Evolutionary conservation across 164 flowering plant genomes (phyloP), one percentile per base, ranked within the genome.

Genomic region (Vitis rupestris): DNA sequence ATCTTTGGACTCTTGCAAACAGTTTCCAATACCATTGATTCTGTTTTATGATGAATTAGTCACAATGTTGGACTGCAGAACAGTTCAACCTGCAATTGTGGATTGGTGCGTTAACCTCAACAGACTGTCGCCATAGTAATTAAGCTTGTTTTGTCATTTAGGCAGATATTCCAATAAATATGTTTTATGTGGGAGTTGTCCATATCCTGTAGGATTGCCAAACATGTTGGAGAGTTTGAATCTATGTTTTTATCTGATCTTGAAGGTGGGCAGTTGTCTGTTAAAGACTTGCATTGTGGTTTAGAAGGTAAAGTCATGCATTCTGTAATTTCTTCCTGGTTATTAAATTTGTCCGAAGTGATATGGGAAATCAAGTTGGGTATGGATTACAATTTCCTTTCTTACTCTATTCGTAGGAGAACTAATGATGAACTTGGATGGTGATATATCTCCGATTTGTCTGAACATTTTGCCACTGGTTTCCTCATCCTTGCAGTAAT

Each of bases 341-440:
- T 37, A 37, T 37, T 6, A 37, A 3, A 37, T 3, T 0, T 37
- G 44, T 37, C 4, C 4, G 44, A 4, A 37, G 1, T 37, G 6
- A 3, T 37, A 37, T 6, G 54, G 37, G 48, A 55, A 50, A 16
- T 44, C 8, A 55, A n/a, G 23, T 13, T 52, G 47, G 56, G 37
- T 55, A 56, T n/a, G n/a, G 31, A 19, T 1, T 8, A 29, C 9
- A 59, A 10, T 44, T 44, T 70, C 65, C 69, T 44, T 53, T 63
- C 59, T 59, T 73, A 30, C 60, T 77, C 68, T 50, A 55, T 61
- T 60, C 80, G 70, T 74, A 92, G 98, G 98, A 63, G 90, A 90
- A 59, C 77, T 89, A 17, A 90, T 94, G 98, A 90, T 90, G 97
- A 93, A 93, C 77, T 79, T 93, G 81, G 98, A 93, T 74, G 92